Evolutionary conservation across 495 filamentous ascomycete genomes (phyloP).

Genomic region (Aspergillus haitiensis): DNA sequence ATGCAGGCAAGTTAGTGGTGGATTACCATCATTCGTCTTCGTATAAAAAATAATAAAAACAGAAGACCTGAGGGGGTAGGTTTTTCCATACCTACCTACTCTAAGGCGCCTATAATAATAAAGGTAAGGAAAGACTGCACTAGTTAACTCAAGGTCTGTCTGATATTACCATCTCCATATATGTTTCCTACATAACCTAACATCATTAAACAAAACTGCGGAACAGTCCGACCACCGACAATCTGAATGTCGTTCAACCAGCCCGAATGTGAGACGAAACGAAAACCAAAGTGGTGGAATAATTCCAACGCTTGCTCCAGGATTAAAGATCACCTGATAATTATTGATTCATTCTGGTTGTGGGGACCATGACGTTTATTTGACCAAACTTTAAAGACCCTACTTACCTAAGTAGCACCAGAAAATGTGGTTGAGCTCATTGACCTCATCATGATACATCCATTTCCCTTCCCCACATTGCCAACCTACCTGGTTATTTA

Average conservation of each 20-base stretch:
- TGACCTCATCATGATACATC: constrained; percentile 31
- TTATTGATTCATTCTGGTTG: background rate
- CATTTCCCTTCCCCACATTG: constrained; percentile 10
- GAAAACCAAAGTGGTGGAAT: background rate
- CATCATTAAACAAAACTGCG: background rate
- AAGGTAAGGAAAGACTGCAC: too few relatives aligned
- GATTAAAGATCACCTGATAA: background rate
- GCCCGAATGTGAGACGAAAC: background rate
- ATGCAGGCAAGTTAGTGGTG: too few relatives aligned
- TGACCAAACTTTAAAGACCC: background rate
- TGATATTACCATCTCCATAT: too few relatives aligned
- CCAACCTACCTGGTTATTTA: constrained; percentile 12
- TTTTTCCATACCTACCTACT: too few relatives aligned
- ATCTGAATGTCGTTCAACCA: too few relatives aligned
- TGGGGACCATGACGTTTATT: background rate
- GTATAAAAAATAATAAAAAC: too few relatives aligned
- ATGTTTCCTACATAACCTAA: too few relatives aligned
- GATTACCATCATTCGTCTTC: too few relatives aligned
- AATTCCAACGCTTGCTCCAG: background rate
- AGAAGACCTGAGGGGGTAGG: too few relatives aligned
- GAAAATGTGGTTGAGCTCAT: background rate
- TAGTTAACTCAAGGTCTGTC: too few relatives aligned
- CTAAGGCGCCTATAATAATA: too few relatives aligned
- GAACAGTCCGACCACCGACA: constrained; percentile 2
- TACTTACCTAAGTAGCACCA: background rate